phyloP scores from a whole-genome alignment of 345 rosid species.

The Xanthoceras sorbifolium region DNA sequence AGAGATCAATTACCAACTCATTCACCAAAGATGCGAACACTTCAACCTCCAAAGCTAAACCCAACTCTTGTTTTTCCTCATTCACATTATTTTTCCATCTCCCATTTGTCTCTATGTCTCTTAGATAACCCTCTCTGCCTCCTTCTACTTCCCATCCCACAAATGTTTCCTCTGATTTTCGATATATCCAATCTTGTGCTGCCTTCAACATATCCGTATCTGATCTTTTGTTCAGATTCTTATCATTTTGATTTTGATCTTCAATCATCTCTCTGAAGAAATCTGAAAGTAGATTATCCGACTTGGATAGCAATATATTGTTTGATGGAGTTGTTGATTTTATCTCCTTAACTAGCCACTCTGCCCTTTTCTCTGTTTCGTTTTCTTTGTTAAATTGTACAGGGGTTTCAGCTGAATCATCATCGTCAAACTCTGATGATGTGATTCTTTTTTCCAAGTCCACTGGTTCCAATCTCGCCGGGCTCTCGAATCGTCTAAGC shows the following conservation, averaged over 20 bases:
- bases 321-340: conserved; percentile 13
- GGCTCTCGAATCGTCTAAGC: conserved; percentile 36
- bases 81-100: conserved; percentile 34
- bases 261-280: conserved; percentile 49
- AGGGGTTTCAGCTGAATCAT: background rate
- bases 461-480: conserved; percentile 53
- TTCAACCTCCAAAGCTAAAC: conserved; percentile 44
- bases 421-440: conserved; percentile 31
- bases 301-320: background rate
- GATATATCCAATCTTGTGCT: conserved; percentile 64
- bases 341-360: conserved; percentile 23
- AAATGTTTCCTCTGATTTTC: conserved; percentile 39
- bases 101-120: conserved; percentile 49
- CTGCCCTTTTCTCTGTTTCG: background rate
- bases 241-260: background rate
- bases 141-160: conserved; percentile 61
- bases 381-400: conserved; percentile 13
- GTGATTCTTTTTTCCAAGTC: conserved; percentile 64
- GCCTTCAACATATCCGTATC: conserved; percentile 21
- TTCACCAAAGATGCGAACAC: conserved; percentile 53
- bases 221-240: background rate
- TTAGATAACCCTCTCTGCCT: conserved; percentile 48
- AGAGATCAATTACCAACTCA: conserved; percentile 51
- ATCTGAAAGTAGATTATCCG: conserved; percentile 46
- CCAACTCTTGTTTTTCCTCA: conserved; percentile 40